Base-by-base conservation (phyloP, 768 basidiomycete genomes). In the Brasilioporus rufonigricans region DNA sequence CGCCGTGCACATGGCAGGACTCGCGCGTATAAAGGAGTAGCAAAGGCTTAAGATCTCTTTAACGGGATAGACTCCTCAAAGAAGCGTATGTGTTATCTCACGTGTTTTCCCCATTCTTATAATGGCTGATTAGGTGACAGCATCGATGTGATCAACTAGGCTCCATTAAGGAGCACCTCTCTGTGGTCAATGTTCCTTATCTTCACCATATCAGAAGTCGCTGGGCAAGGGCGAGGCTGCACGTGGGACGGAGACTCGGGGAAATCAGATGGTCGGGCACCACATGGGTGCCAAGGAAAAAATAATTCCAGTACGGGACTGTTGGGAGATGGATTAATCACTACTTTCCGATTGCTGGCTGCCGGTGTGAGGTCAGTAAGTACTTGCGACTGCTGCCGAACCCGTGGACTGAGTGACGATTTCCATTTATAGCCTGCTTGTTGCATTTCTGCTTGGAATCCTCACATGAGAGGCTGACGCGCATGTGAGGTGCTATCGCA, bases 401-500 rank as follows among this genome's bases (percentile, higher is more conserved):
- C 11, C 4, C n/a, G 23, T 5, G 6, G 26, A 16, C 26, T 39
- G 18, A 39, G 35, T 19, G 5, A 21, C 18, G 13, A 43, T 13
- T 32, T 55, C 49, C 44, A 39, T 45, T 59, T 49, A 39, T 44
- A 49, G 49, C 6, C 2, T 31, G 36, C 33, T 10, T 33, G 38
- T 24, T 11, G 16, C 39, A 47, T 41, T 36, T 46, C 44, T 12
- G 14, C 49, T 29, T 16, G 7, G 16, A 12, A 46, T 41, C 50
- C 27, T 40, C 40, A 45, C 53, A 50, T 50, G 48, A 9, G 39
- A 33, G 45, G 48, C 35, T n/a, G 54, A 48, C 35, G 29, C 35
- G 23, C 55, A 56, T 41, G 53, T 60, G 58, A 48, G 19, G 3
- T 41, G 8, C 27, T 33, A 14, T 36, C 18, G 31, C 23, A 40